These are phyloP conservation scores for Cladosporium sp. DNA, from an alignment of 2,329 filamentous ascomycete genomes.

Conservation along the genomic window DNA sequence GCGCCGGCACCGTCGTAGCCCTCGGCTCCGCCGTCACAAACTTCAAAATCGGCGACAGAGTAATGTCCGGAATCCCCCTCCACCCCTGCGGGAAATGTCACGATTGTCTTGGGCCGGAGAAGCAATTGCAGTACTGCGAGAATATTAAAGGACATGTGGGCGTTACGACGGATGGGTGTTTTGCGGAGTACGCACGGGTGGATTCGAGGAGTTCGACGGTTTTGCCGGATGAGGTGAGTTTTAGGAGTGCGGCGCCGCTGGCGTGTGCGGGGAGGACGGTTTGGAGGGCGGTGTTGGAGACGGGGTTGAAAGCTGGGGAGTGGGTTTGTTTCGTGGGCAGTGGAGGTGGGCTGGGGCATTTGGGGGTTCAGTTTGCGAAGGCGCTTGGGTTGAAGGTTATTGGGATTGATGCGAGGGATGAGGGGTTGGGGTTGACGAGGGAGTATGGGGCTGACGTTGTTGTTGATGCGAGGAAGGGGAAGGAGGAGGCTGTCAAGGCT, in stretches of 20 bases:
- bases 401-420: conserved; percentile 57
- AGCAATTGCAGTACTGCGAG: conserved; percentile 55
- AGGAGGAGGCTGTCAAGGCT: conserved; percentile 49
- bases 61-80: conserved; percentile 57
- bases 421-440: conserved; percentile 51
- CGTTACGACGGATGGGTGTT: conserved; percentile 54
- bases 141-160: conserved; percentile 50
- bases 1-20: conserved; percentile 55
- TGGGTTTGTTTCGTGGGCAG: conserved; percentile 42
- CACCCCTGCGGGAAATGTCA: conserved; percentile 55
- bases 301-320: conserved; percentile 41
- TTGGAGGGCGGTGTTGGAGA: conserved; percentile 49
- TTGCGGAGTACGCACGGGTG: conserved; percentile 57
- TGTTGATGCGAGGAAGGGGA: conserved; percentile 53
- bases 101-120: conserved; percentile 54
- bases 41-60: conserved; percentile 54
- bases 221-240: conserved; percentile 51
- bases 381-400: conserved; percentile 53
- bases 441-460: conserved; percentile 53
- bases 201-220: conserved; percentile 50
- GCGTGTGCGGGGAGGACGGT: conserved; percentile 58
- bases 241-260: conserved; percentile 56
- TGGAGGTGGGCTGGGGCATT: conserved; percentile 54
- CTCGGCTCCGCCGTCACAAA: conserved; percentile 43
- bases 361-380: conserved; percentile 55